Evolutionary conservation across 2,329 filamentous ascomycete species (phyloP).

Genomic region (Plectosphaerella cucumerina): DNA sequence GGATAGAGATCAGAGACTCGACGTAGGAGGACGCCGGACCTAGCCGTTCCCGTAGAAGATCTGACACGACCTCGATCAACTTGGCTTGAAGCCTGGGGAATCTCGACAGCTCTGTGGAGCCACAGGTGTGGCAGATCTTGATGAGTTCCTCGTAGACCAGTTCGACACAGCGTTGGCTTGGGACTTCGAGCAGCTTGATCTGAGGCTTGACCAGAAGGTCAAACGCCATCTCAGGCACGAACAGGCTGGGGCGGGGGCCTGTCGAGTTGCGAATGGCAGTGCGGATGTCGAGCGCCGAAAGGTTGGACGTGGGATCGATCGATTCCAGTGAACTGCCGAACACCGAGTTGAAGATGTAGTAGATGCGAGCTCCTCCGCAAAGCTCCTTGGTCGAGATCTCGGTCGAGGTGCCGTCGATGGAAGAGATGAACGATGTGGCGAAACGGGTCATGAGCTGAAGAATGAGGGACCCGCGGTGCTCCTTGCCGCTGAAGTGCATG

Average conservation of each 20-base stretch:
- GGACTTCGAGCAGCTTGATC: slow-evolving; percentile 93
- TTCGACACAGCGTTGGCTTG: slow-evolving; percentile 94
- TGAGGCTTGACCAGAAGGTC: slow-evolving; percentile 97
- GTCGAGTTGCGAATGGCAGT: slow-evolving; percentile 98
- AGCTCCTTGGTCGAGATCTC: slow-evolving; percentile 99
- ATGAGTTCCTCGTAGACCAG: slow-evolving; percentile 98
- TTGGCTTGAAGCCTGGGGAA: slow-evolving; percentile 94
- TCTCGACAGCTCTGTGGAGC: slow-evolving; percentile 85
- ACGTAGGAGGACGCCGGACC: slow-evolving; percentile 89
- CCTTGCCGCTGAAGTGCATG: slow-evolving; percentile 95
- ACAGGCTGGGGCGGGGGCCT: slow-evolving; percentile 88
- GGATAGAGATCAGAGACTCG: slow-evolving; percentile 94
- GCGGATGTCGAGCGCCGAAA: slow-evolving; percentile 90
- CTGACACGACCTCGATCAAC: slow-evolving; percentile 96
- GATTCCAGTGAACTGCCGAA: slow-evolving; percentile 95
- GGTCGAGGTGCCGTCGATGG: slow-evolving; percentile 96
- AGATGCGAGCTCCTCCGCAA: slow-evolving; percentile 90
- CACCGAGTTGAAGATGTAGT: slow-evolving; percentile 99
- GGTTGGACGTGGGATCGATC: slow-evolving; percentile 92
- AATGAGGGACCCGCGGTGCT: slow-evolving; percentile 91
- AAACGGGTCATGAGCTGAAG: slow-evolving; percentile 98
- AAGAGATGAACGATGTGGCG: slow-evolving; percentile 95
- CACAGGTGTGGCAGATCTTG: slow-evolving; percentile 98
- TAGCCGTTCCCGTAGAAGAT: slow-evolving; percentile 85
- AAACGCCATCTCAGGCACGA: slow-evolving; percentile 96